These are phyloP conservation scores for Thecaphora thlaspeos DNA, from an alignment of 1,284 basidiomycete genomes.

Conservation along the genomic window DNA sequence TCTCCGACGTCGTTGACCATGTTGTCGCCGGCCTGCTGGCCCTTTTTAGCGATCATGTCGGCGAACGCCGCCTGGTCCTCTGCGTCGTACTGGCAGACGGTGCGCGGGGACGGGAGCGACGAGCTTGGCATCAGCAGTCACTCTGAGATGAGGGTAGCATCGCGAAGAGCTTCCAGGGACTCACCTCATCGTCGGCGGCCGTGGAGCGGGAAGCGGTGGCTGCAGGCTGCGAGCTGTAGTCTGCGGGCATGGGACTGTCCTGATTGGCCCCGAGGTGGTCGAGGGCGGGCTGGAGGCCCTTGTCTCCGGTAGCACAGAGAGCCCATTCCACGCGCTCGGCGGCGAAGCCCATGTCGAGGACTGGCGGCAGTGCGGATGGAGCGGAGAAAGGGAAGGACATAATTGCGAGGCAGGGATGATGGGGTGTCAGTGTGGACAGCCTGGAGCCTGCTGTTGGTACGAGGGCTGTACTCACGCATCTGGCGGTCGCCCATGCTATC, in stretches of 20 bases:
- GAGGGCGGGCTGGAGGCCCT: slow-evolving; percentile 50
- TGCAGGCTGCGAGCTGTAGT: slow-evolving; percentile 33
- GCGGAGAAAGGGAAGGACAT: too few species aligned
- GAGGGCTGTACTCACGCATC: slow-evolving; percentile 21
- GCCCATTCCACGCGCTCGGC: slow-evolving; percentile 55
- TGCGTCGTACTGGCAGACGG: slow-evolving; percentile 31
- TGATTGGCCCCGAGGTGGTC: slow-evolving; percentile 54
- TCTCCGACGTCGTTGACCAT: slow-evolving; percentile 30
- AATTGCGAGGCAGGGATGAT: too few species aligned
- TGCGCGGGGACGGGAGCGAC: background rate
- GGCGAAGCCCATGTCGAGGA: slow-evolving; percentile 55
- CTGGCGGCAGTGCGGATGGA: slow-evolving; percentile 9
- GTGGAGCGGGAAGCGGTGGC: slow-evolving; percentile 7
- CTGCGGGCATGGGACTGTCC: slow-evolving; percentile 41
- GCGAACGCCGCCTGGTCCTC: slow-evolving; percentile 46
- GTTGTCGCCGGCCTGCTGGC: slow-evolving; percentile 39
- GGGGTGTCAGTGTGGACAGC: too few species aligned
- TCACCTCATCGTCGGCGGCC: slow-evolving; percentile 17
- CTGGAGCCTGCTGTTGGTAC: too few species aligned
- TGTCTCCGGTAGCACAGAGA: slow-evolving; percentile 40
- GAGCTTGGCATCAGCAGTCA: background rate
- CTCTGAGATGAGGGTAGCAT: background rate
- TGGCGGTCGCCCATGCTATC: slow-evolving; percentile 26
- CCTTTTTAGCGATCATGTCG: slow-evolving; percentile 37
- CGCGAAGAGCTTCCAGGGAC: slow-evolving; percentile 3